Percentiles rank a stretch among this genome's conserved stretches.
These are phyloP conservation scores for Psilocybe tampanensis DNA, from an alignment of 768 basidiomycete genomes.

Conservation along the genomic window DNA sequence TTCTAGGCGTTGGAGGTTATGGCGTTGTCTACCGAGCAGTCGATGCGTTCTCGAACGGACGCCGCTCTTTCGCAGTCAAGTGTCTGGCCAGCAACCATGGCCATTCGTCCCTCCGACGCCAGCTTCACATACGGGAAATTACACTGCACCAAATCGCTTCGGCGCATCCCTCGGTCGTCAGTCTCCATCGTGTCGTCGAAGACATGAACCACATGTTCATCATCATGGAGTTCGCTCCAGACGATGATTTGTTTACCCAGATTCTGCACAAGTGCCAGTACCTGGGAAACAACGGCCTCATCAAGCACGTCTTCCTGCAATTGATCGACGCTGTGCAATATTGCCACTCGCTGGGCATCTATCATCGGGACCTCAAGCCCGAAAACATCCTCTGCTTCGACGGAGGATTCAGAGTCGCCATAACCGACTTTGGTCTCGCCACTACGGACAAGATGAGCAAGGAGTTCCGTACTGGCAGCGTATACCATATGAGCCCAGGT, in stretches of 20 bases:
- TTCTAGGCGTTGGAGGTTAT: conserved; percentile 93
- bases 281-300: conserved; percentile 81
- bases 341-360: conserved; percentile 89
- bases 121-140: conserved; percentile 88
- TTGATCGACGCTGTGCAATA: conserved; percentile 92
- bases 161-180: conserved; percentile 80
- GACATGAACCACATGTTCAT: conserved; percentile 83
- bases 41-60: conserved; percentile 52
- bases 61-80: conserved; percentile 84
- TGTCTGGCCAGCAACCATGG: conserved; percentile 66
- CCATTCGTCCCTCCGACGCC: conserved; percentile 54
- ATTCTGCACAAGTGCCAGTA: conserved; percentile 80
- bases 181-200: conserved; percentile 86
- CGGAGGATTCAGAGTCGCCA: conserved; percentile 72
- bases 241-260: conserved; percentile 92
- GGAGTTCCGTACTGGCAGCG: conserved; percentile 94
- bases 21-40: conserved; percentile 93
- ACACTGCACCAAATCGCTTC: conserved; percentile 76
- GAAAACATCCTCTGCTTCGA: conserved; percentile 92
- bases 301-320: conserved; percentile 91
- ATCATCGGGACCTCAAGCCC: conserved; percentile 96
- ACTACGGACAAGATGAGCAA: conserved; percentile 83
- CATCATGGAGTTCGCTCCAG: conserved; percentile 90
- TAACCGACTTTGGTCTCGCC: conserved; percentile 95
- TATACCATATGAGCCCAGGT: conserved; percentile 99